Evolutionary conservation across 768 basidiomycete species (phyloP).

Genomic region (Russula griseocarnosa): DNA sequence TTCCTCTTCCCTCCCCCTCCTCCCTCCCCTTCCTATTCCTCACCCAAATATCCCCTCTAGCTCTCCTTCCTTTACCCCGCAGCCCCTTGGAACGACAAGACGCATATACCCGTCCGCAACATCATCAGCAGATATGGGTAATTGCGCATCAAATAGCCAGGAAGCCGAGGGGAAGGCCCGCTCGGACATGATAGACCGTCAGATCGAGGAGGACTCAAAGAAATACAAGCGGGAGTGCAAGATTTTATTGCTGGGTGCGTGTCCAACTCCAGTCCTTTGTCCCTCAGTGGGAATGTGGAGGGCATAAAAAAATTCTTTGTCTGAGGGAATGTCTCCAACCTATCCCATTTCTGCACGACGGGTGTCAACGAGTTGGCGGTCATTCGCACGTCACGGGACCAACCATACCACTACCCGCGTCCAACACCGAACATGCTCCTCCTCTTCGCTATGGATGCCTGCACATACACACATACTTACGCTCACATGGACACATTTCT

Average conservation of each 20-base stretch:
- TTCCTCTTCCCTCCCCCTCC: background rate
- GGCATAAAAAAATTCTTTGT: background rate
- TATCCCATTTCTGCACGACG: too few species aligned
- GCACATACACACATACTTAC: background rate
- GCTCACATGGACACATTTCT: background rate
- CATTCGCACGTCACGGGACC: conserved; percentile 2
- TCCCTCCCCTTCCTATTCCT: background rate
- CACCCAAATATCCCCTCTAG: background rate
- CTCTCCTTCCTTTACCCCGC: background rate
- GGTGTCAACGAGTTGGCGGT: background rate
- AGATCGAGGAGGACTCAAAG: conserved; percentile 81
- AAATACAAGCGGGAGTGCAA: conserved; percentile 86
- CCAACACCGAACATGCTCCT: conserved; percentile 1
- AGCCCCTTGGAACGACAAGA: background rate
- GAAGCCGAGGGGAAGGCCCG: conserved; percentile 57
- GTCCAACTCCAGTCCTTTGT: background rate
- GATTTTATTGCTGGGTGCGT: conserved; percentile 83
- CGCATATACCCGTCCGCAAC: background rate
- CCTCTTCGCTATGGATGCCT: background rate
- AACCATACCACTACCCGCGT: background rate
- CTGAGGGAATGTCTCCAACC: background rate
- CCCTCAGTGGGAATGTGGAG: background rate
- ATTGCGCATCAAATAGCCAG: conserved; percentile 54
- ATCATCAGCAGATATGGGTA: conserved; percentile 48
- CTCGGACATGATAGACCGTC: conserved; percentile 74